phyloP scores from a whole-genome alignment of 805 yeast genomes.

The Monosporozyma solicola region DNA sequence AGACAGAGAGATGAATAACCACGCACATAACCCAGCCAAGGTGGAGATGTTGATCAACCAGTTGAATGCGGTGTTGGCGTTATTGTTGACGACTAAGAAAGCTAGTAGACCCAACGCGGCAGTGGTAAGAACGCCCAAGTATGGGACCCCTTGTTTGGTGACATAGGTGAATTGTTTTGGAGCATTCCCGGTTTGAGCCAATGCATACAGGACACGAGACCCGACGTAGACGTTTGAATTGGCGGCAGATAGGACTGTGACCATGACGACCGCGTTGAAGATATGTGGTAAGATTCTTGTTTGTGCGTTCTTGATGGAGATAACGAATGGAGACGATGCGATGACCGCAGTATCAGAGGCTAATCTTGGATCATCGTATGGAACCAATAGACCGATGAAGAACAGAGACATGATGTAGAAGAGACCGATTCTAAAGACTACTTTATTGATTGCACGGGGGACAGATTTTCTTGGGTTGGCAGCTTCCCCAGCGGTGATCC shows the following conservation, averaged over 20 bases:
- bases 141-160: conserved; percentile 53
- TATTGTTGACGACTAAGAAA: conserved; percentile 41
- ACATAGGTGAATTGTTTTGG: conserved; percentile 49
- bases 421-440: conserved; percentile 50
- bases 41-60: conserved; percentile 64
- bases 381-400: conserved; percentile 57
- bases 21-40: conserved; percentile 57
- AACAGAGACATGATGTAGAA: conserved; percentile 54
- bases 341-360: conserved; percentile 29
- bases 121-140: conserved; percentile 44
- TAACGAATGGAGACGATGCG: conserved; percentile 57
- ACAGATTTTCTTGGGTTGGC: conserved; percentile 59
- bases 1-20: conserved; percentile 52
- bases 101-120: conserved; percentile 51
- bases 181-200: conserved; percentile 52
- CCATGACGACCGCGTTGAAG: conserved; percentile 60
- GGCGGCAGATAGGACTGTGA: conserved; percentile 66
- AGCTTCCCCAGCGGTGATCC: conserved; percentile 53
- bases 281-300: conserved; percentile 59
- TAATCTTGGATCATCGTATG: conserved; percentile 48
- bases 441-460: conserved; percentile 59
- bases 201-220: conserved; percentile 56
- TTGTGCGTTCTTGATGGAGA: conserved; percentile 59
- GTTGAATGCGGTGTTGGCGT: conserved; percentile 48
- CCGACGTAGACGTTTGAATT: conserved; percentile 69